Conservation (phyloP, 2,329 filamentous ascomycete species). For the Zymoseptoria passerinii region DNA sequence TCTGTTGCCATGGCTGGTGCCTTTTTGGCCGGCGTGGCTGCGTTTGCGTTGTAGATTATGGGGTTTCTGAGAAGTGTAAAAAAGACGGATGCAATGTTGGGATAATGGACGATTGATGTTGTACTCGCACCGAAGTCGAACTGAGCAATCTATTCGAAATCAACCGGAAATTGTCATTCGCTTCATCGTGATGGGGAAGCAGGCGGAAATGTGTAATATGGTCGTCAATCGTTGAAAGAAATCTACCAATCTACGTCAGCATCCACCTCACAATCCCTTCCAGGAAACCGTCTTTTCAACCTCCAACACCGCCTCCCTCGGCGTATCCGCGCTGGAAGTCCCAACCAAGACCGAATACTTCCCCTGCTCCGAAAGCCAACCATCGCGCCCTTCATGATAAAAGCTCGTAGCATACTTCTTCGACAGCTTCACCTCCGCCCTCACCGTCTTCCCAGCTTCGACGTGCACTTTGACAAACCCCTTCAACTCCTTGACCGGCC, state of each 20-base stretch:
- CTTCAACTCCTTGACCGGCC: conserved; percentile 62
- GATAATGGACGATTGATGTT: background rate
- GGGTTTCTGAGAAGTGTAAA: background rate
- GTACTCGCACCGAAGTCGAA: background rate
- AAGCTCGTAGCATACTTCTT: conserved; percentile 61
- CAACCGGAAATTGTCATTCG: background rate
- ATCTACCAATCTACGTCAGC: no score
- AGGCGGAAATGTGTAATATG: background rate
- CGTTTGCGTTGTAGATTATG: conserved; percentile 3
- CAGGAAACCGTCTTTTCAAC: conserved; percentile 59
- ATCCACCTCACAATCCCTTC: conserved; percentile 44
- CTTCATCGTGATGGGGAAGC: background rate
- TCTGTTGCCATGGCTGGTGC: conserved; percentile 2
- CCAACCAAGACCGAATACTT: conserved; percentile 55
- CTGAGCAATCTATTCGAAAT: background rate
- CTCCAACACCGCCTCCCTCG: conserved; percentile 46
- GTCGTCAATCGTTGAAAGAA: no score
- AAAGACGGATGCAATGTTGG: background rate
- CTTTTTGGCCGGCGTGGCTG: conserved; percentile 1
- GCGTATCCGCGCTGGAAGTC: conserved; percentile 47
- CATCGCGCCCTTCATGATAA: conserved; percentile 59
- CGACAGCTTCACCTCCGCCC: conserved; percentile 48
- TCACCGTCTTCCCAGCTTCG: conserved; percentile 49
- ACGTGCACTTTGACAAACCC: conserved; percentile 60
- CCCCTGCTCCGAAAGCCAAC: conserved; percentile 60